Conservation (phyloP, 805 yeast species). For the Ogataea neopini region DNA sequence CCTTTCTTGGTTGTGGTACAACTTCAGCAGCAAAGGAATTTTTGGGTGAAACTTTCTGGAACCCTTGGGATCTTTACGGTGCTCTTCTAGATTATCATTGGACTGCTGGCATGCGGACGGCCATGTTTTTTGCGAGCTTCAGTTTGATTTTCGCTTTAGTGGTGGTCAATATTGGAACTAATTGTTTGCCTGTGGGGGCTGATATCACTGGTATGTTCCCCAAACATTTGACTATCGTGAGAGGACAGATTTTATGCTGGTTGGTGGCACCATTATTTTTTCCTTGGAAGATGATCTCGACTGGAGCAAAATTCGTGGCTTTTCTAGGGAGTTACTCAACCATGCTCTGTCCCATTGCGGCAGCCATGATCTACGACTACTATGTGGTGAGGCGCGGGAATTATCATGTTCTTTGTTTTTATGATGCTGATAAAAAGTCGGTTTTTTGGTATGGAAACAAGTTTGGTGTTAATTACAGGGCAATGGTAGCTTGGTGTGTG, state of each 20-base stretch:
- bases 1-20: conserved; percentile 16
- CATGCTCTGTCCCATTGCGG: conserved; percentile 17
- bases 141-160: conserved; percentile 21
- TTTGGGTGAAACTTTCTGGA: conserved; percentile 26
- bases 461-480: conserved; percentile 13
- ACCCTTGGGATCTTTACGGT: conserved; percentile 27
- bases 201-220: conserved; percentile 29
- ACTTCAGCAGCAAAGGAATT: conserved; percentile 13
- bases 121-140: conserved; percentile 19
- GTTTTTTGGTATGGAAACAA: conserved; percentile 8
- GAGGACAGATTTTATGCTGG: conserved; percentile 19
- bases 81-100: conserved; percentile 29
- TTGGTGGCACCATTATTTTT: conserved; percentile 14
- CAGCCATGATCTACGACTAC: conserved; percentile 17
- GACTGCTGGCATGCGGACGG: conserved; percentile 27
- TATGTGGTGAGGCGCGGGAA: conserved; percentile 18
- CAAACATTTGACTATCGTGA: conserved; percentile 27
- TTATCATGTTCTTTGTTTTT: conserved; percentile 18
- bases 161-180: conserved; percentile 29
- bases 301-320: conserved; percentile 16
- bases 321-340: conserved; percentile 18
- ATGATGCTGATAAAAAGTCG: conserved; percentile 8
- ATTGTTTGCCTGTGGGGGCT: conserved; percentile 23
- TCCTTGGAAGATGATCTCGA: conserved; percentile 18
- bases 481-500: conserved; percentile 10